phyloP scores from a whole-genome alignment of 768 basidiomycete species.

The Chalciporus chontae region DNA sequence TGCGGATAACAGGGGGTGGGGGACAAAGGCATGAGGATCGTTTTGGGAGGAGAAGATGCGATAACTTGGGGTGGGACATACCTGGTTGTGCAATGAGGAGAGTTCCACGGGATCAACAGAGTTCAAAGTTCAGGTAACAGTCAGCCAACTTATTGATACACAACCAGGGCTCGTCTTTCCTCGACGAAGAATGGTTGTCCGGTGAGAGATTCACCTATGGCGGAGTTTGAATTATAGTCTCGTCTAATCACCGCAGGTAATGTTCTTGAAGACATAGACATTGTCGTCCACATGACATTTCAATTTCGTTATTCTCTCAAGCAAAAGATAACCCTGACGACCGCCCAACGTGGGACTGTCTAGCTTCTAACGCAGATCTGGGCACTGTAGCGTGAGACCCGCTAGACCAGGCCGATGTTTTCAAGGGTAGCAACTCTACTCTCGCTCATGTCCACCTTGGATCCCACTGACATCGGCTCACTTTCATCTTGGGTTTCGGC shows the following conservation, averaged over 20 bases:
- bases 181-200: no score
- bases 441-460: neutral
- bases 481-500: neutral
- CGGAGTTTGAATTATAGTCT: neutral
- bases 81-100: constrained; percentile 4
- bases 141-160: no score
- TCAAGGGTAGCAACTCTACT: no score
- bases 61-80: constrained; percentile 8
- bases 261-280: neutral
- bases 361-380: no score
- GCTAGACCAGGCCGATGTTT: no score
- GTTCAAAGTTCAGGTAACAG: constrained; percentile 2
- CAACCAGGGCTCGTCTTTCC: constrained; percentile 4
- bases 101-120: constrained; percentile 8
- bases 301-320: no score
- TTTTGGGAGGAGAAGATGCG: neutral
- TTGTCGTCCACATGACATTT: neutral
- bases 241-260: no score
- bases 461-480: neutral
- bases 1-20: constrained; percentile 22
- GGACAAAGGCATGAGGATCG: constrained; percentile 20
- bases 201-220: neutral
- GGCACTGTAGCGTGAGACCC: no score
- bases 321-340: no score
- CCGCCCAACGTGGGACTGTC: no score